phyloP scores from a whole-genome alignment of 495 filamentous ascomycete genomes.

The Daldinia caldariorum region DNA sequence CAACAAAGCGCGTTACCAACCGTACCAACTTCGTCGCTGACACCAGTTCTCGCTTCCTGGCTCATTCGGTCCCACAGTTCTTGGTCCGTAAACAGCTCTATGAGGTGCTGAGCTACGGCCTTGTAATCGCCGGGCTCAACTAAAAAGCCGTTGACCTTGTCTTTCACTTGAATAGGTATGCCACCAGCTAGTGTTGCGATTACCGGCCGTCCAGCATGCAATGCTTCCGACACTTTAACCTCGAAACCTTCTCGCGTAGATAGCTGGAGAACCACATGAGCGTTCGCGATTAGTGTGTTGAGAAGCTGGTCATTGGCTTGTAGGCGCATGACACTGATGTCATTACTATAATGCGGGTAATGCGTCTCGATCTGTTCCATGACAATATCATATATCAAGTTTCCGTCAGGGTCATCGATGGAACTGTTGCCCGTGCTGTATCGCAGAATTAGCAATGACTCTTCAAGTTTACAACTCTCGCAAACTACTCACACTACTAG shows the following conservation, averaged over 20 bases:
- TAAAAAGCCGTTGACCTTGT: conserved; percentile 79
- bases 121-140: conserved; percentile 78
- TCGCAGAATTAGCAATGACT: conserved; percentile 7
- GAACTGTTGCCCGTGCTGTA: conserved; percentile 75
- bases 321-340: conserved; percentile 80
- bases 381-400: conserved; percentile 75
- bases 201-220: conserved; percentile 85
- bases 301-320: conserved; percentile 82
- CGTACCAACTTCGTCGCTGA: conserved; percentile 85
- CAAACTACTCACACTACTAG: conserved; percentile 65
- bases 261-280: conserved; percentile 79
- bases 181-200: conserved; percentile 83
- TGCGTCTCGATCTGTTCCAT: conserved; percentile 70
- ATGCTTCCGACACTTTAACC: conserved; percentile 87
- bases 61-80: conserved; percentile 73
- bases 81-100: conserved; percentile 74
- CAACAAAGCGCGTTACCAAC: conserved; percentile 82
- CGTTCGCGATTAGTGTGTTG: conserved; percentile 79
- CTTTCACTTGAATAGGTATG: conserved; percentile 81
- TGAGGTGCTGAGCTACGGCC: conserved; percentile 75
- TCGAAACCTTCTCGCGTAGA: conserved; percentile 89
- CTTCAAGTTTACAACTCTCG: not conserved
- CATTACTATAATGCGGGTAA: conserved; percentile 59
- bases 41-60: conserved; percentile 68
- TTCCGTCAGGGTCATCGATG: conserved; percentile 85